Evolutionary conservation across 2,329 filamentous ascomycete genomes (phyloP).

Genomic region (Xenosphaeropsis pyriputrescens): DNA sequence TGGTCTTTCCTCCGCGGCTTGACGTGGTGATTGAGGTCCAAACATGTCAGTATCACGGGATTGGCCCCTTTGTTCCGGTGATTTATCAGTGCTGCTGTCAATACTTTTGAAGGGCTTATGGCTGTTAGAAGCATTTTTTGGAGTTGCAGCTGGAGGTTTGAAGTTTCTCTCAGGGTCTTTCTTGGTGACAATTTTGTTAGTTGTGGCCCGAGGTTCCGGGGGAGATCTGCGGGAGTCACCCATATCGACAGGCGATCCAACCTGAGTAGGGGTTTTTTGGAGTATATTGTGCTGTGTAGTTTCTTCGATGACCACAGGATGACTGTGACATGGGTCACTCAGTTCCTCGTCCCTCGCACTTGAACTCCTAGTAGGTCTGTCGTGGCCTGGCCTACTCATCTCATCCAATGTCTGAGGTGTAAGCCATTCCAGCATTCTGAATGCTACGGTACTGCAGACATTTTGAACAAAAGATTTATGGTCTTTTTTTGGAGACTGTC

Average conservation of each 20-base stretch:
- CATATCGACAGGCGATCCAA: neutral
- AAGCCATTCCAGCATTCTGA: conserved; percentile 60
- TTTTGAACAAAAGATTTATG: conserved; percentile 49
- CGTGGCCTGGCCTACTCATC: conserved; percentile 1
- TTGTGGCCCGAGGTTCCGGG: neutral
- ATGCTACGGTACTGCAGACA: conserved; percentile 48
- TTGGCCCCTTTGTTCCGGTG: too few species aligned
- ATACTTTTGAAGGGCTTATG: too few species aligned
- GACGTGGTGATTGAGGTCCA: too few species aligned
- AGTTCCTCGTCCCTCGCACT: conserved; percentile 2
- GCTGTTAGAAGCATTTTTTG: too few species aligned
- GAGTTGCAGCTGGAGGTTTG: too few species aligned
- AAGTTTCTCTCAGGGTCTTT: too few species aligned
- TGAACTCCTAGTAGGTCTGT: conserved; percentile 7
- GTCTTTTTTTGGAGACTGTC: conserved; percentile 26
- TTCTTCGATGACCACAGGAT: neutral
- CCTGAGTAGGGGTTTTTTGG: neutral
- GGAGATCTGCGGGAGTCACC: neutral
- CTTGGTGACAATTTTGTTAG: too few species aligned
- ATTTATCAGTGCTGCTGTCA: too few species aligned
- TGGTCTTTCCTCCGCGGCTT: too few species aligned
- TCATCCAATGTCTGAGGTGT: conserved; percentile 30
- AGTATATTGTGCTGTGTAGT: neutral
- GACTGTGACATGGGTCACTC: too few species aligned
- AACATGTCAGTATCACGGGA: too few species aligned